Conservation (phyloP, 1,284 basidiomycete genomes). For the Apiotrichum porosum region DNA sequence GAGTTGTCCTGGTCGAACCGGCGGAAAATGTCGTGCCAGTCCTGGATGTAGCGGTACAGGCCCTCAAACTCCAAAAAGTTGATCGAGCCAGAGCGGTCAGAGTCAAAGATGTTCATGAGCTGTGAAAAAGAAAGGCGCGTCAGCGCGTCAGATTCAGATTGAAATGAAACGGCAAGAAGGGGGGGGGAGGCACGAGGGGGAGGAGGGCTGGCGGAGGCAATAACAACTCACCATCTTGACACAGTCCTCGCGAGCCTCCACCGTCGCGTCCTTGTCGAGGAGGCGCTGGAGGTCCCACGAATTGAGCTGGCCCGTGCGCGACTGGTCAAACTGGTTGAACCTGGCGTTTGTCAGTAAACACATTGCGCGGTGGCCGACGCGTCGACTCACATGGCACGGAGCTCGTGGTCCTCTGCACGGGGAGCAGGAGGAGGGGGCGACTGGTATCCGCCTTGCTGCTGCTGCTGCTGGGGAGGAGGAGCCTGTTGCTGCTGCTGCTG, state of each 20-base stretch:
- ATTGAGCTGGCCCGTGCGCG: conserved; percentile 41
- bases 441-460: conserved; percentile 10
- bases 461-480: conserved; percentile 14
- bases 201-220: neutral
- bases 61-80: conserved; percentile 50
- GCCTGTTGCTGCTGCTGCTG: conserved; percentile 2
- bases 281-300: conserved; percentile 43
- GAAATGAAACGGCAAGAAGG: too few species aligned
- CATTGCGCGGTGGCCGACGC: neutral
- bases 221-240: conserved; percentile 51
- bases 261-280: conserved; percentile 44
- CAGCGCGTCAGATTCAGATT: too few species aligned
- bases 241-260: conserved; percentile 48
- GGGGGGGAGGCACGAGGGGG: too few species aligned
- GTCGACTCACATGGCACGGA: conserved; percentile 33
- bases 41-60: conserved; percentile 49
- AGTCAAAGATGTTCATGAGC: conserved; percentile 47
- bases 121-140: neutral
- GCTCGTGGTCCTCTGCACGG: conserved; percentile 25
- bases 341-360: conserved; percentile 18
- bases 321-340: conserved; percentile 43
- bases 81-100: conserved; percentile 46
- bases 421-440: conserved; percentile 5
- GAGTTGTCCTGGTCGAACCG: conserved; percentile 48
- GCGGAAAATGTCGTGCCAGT: conserved; percentile 49